Percentiles rank a stretch among this genome's conserved stretches.
phyloP scores from a whole-genome alignment of 257 asterid species.

The Marsdenia floribunda region DNA sequence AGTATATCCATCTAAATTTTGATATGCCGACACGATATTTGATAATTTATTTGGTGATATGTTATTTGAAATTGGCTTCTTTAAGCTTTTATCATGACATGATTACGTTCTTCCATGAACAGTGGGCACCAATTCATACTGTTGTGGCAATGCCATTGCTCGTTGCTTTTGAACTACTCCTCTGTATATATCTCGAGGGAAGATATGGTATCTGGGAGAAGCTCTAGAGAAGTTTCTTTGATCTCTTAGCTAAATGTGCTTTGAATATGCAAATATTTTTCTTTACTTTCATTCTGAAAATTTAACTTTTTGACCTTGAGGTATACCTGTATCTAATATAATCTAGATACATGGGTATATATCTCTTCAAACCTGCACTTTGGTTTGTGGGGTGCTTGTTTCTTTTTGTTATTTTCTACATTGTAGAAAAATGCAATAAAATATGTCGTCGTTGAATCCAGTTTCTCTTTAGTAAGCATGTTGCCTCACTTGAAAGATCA shows the following conservation, averaged over 20 bases:
- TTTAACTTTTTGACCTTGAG: not conserved
- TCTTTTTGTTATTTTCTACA: not conserved
- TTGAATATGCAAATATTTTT: not conserved
- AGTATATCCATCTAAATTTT: constrained; percentile 12
- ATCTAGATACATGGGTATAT: not conserved
- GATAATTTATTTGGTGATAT: not conserved
- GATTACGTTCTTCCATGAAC: constrained; percentile 30
- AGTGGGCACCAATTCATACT: constrained; percentile 99
- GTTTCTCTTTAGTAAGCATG: not conserved
- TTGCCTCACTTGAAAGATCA: not conserved
- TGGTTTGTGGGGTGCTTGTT: not conserved
- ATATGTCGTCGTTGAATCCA: not conserved
- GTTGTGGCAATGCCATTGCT: constrained; percentile 83
- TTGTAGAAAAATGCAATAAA: not conserved
- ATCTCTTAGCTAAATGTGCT: not conserved
- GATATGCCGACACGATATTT: not conserved
- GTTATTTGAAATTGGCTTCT: not conserved
- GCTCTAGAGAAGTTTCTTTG: constrained; percentile 5
- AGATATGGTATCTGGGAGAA: constrained; percentile 45
- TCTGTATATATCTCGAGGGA: constrained; percentile 73
- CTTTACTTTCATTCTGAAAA: not conserved
- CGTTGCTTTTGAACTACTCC: constrained; percentile 87
- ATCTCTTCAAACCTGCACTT: not conserved
- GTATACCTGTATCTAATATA: not conserved
- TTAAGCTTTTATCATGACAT: constrained; percentile 17